Conservation (phyloP, 768 basidiomycete genomes). For the Dioszegia aurantiaca region DNA sequence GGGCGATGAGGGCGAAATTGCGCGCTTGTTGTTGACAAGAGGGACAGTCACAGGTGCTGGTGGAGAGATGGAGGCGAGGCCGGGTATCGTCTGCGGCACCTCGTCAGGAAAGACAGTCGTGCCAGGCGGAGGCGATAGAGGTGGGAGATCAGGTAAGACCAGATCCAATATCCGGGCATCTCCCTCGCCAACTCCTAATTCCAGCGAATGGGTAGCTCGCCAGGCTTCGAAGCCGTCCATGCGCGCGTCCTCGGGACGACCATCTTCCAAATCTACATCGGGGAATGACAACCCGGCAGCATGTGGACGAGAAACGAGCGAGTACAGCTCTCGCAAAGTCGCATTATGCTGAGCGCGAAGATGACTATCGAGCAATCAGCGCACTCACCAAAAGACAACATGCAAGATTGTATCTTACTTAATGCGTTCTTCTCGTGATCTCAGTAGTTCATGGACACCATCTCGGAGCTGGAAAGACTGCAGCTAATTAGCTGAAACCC, state of each 20-base stretch:
- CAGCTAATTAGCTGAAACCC: background rate
- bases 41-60: background rate
- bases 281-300: slow-evolving; percentile 23
- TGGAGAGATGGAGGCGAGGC: background rate
- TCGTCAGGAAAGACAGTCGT: slow-evolving; percentile 41
- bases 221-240: slow-evolving; percentile 29
- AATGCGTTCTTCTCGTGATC: slow-evolving; percentile 14
- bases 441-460: slow-evolving; percentile 28
- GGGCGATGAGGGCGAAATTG: slow-evolving; percentile 2
- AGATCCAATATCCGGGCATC: slow-evolving; percentile 17
- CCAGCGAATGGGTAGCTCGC: slow-evolving; percentile 36
- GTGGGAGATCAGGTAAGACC: slow-evolving; percentile 29
- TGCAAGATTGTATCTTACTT: slow-evolving; percentile 19
- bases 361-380: slow-evolving; percentile 12
- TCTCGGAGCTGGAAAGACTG: slow-evolving; percentile 25
- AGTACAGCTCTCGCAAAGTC: slow-evolving; percentile 25
- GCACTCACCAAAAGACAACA: background rate
- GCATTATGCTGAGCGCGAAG: slow-evolving; percentile 29
- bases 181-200: slow-evolving; percentile 30
- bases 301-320: slow-evolving; percentile 20
- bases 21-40: slow-evolving; percentile 3
- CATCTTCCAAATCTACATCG: slow-evolving; percentile 27
- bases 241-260: slow-evolving; percentile 13
- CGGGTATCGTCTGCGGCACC: background rate
- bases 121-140: slow-evolving; percentile 33